Percentiles rank a stretch among this genome's conserved stretches.
Conservation (phyloP, 805 yeast genomes). For the Yamadazyma phyllophila region DNA sequence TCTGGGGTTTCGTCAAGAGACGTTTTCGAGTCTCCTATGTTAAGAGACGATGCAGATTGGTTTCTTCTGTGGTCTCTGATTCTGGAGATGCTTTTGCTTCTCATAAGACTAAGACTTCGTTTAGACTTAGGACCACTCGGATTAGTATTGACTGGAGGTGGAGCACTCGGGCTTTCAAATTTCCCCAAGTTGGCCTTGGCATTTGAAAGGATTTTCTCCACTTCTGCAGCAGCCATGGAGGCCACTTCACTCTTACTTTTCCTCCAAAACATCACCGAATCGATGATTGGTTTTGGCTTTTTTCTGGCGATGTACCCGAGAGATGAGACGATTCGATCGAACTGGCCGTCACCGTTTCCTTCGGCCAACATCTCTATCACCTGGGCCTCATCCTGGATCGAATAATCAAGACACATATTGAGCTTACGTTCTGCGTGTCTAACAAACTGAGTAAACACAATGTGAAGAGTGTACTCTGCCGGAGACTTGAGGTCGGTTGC, state of each 20-base stretch:
- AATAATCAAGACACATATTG: conserved; percentile 63
- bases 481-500: conserved; percentile 66
- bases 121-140: conserved; percentile 24
- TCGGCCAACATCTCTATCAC: conserved; percentile 75
- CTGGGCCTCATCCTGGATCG: conserved; percentile 73
- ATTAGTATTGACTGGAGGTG: conserved; percentile 4
- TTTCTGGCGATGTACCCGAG: conserved; percentile 87
- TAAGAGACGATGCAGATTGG: conserved; percentile 44
- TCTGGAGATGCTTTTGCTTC: conserved; percentile 38
- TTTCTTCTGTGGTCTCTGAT: conserved; percentile 44
- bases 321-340: conserved; percentile 82
- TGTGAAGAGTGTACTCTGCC: conserved; percentile 90
- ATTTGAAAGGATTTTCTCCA: conserved; percentile 27
- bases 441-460: conserved; percentile 92
- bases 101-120: conserved; percentile 39
- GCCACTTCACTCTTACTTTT: conserved; percentile 89
- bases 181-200: conserved; percentile 24
- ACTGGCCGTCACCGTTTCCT: conserved; percentile 74
- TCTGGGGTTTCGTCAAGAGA: conserved; percentile 1
- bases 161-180: conserved; percentile 3
- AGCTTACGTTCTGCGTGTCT: conserved; percentile 89
- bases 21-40: neutral
- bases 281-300: conserved; percentile 94
- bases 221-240: conserved; percentile 40
- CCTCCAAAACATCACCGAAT: conserved; percentile 98